Evolutionary conservation across 78 protist genomes (phyloP).

Genomic region (Dictyostelium brefeldianum): DNA sequence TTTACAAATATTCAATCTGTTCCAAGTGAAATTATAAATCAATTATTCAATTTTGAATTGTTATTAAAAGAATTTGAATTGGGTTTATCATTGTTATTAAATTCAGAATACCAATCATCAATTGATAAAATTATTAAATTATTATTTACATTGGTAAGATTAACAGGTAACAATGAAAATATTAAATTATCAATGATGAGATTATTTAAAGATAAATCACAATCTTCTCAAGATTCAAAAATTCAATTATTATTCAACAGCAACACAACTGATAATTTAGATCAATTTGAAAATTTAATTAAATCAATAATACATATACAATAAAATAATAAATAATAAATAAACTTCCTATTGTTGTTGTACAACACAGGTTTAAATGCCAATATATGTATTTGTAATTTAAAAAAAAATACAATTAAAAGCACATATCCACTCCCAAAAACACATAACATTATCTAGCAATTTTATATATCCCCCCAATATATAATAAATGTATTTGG

Average conservation of each 20-base stretch:
- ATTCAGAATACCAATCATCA: constrained; percentile 26
- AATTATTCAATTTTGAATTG: neutral
- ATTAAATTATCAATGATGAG: neutral
- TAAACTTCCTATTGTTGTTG: too few relatives aligned
- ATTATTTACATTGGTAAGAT: neutral
- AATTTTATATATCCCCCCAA: too few relatives aligned
- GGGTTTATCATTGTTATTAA: neutral
- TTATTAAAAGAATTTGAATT: neutral
- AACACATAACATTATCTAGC: too few relatives aligned
- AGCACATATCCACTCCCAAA: too few relatives aligned
- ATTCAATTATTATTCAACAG: neutral
- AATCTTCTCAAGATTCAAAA: neutral
- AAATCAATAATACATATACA: neutral
- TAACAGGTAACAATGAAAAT: neutral
- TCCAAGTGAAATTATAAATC: neutral
- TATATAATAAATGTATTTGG: too few relatives aligned
- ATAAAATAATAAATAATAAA: neutral
- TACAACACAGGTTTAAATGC: too few relatives aligned
- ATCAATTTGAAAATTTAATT: neutral
- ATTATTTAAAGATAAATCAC: neutral
- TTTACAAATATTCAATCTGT: neutral
- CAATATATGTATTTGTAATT: too few relatives aligned
- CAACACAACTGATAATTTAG: neutral
- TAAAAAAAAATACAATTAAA: too few relatives aligned
- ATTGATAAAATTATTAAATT: neutral